Conservation (phyloP, 108 stramenopile genomes). For the Nitzschia palea region DNA sequence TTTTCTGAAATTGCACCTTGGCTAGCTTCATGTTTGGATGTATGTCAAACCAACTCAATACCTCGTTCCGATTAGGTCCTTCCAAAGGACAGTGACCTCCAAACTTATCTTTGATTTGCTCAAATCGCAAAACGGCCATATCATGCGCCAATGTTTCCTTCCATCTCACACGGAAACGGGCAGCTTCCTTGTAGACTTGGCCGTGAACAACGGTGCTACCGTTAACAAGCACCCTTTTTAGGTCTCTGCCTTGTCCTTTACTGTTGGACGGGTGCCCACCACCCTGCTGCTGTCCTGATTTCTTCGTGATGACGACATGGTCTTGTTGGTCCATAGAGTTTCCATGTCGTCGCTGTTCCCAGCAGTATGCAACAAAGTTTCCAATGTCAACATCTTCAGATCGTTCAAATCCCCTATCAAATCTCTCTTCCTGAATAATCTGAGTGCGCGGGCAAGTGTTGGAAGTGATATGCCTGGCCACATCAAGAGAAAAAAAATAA, state of each 20-base stretch:
- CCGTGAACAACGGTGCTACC: not conserved
- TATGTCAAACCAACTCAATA: not conserved
- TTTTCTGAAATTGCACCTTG: not conserved
- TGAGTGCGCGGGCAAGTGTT: not conserved
- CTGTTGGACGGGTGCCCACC: too few relatives aligned
- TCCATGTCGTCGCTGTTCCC: not conserved
- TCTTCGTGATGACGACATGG: not conserved
- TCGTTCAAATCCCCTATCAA: not conserved
- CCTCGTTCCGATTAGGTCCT: not conserved
- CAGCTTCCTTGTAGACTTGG: not conserved
- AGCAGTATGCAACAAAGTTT: not conserved
- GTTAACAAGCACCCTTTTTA: not conserved
- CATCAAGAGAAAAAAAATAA: not conserved
- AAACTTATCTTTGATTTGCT: not conserved
- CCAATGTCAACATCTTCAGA: slow-evolving; percentile 5
- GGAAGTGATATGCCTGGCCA: not conserved
- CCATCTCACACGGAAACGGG: slow-evolving; percentile 4
- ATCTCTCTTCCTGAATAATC: not conserved
- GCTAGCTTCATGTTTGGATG: not conserved
- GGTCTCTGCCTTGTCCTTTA: not conserved
- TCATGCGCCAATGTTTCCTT: slow-evolving; percentile 4
- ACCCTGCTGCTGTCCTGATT: not conserved
- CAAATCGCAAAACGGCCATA: not conserved
- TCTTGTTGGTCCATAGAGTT: too few relatives aligned
- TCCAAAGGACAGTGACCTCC: not conserved